Evolutionary conservation across 2,329 filamentous ascomycete species (phyloP), one percentile per base, ranked within the genome.

Genomic region (Penicillium sp.): DNA sequence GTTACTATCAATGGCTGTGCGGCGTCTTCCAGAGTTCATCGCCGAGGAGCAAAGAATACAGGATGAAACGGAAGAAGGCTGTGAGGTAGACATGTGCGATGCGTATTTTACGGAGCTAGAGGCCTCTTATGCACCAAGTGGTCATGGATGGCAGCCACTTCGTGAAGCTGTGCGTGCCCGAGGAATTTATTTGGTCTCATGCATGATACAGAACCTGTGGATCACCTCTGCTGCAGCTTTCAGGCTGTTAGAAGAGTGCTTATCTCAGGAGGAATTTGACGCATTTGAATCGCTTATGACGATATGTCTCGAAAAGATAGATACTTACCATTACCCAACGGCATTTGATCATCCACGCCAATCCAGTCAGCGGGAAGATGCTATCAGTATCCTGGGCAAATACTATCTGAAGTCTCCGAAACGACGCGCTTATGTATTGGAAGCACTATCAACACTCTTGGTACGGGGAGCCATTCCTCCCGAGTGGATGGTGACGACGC

Each of bases 41-140:
- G 67, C 73, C 17, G 66, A 69, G 5, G 78, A 80, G 60, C 77
- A 79, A 62, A 66, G 68, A 47, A 61, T 69, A 47, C 71, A 77
- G 41, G 68, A 79, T 60, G 70, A 74, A 23, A 52, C 63, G 23
- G 73, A 75, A 3, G 69, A 71, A n/a, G 68, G 75, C 45, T 67
- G 68, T 5, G 74, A 76, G 19, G 69, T 74, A 45, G 72, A 80
- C 66, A 78, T 79, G 73, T 78, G 75, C 35, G 73, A 78, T 69
- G 72, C 71, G 54, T 78, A 79, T 60, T 78, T 79, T 62, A 79
- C 77, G 7, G 76, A 80, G 60, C 61, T 80, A 55, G 78, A 80
- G 61, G 65, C 70, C 31, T 72, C 73, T 53, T 80, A 79, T 67
- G 73, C 76, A 2, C 71, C 73, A 13, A 62, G 66, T 49, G 70